Evolutionary conservation across 768 basidiomycete genomes (phyloP), one percentile per base, ranked within the genome.

Genomic region (Boletus patriciae): DNA sequence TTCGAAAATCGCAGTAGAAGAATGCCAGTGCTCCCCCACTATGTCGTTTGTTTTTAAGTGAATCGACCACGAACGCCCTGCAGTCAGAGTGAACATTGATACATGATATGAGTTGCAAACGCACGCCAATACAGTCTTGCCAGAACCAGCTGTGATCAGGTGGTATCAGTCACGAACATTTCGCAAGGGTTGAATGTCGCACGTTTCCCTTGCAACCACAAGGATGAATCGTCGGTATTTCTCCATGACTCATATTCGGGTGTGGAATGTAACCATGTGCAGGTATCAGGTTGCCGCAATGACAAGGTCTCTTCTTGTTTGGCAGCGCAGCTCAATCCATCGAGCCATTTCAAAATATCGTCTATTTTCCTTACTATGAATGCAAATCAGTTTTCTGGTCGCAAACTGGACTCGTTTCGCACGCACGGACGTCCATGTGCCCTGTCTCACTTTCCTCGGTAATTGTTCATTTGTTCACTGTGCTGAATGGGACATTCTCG

Each of bases 141-240:
- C 64, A 21, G 55, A 48, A 21, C 64, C 64, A 4, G 62, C 62
- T 66, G 29, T 13, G 13, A 23, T 16, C 31, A 40, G 23, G 16
- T 2, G 11, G 31, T 5, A 25, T 50, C 13, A 59, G 44, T 36
- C 31, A 23, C 8, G 16, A 31, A 15, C 3, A 18, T 19, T 2
- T 13, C 21, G 6, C 23, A 50, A 23, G 15, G 2, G 23, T 41
- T 18, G 8, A 48, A 37, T 9, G 15, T 16, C 53, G n/a, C n/a
- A 62, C 64, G 52, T 48, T 66, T 65, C 15, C 64, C 64, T 21
- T 59, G 49, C 31, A 65, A 33, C 64, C 60, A 66, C 29, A 65
- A 19, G 13, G 51, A 54, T 15, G 53, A 56, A 15, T 31, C 16
- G 1, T 27, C 8, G 6, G n/a, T 6, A 31, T 34, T 45, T 5